Evolutionary conservation across 306 rosid species (phyloP).

Genomic region (Ochetophila trinervis): DNA sequence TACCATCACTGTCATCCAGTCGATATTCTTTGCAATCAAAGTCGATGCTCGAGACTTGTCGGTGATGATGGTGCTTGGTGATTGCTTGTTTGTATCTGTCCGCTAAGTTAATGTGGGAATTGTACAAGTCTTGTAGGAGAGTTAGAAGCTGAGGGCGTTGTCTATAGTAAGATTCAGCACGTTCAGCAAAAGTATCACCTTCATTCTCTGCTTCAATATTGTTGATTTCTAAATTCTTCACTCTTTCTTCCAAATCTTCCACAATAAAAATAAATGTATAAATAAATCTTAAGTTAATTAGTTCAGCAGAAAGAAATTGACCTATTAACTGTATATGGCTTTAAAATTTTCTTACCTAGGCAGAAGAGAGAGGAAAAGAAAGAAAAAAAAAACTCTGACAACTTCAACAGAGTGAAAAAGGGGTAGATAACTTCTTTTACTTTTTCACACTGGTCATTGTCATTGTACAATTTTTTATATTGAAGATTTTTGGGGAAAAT

Average conservation of each 20-base stretch:
- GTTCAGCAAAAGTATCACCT: constrained; percentile 76
- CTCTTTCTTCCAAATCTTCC: constrained; percentile 79
- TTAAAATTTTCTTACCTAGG: background rate
- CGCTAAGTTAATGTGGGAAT: constrained; percentile 71
- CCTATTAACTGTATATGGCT: background rate
- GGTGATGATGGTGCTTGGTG: constrained; percentile 27
- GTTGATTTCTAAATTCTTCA: constrained; percentile 50
- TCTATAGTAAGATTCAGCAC: constrained; percentile 85
- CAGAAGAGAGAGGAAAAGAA: too few species aligned
- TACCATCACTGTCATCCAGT: constrained; percentile 38
- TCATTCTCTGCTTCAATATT: constrained; percentile 36
- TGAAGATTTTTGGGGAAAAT: too few species aligned
- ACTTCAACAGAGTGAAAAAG: too few species aligned
- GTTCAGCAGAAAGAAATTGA: background rate
- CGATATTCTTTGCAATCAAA: constrained; percentile 43
- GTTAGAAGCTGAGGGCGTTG: constrained; percentile 81
- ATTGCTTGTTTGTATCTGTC: constrained; percentile 75
- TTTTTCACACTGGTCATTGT: too few species aligned
- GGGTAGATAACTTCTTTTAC: too few species aligned
- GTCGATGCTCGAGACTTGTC: constrained; percentile 41
- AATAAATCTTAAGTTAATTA: background rate
- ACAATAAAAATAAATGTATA: constrained; percentile 11
- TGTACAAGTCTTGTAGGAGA: constrained; percentile 76
- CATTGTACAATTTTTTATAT: too few species aligned
- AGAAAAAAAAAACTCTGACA: too few species aligned